phyloP scores from a whole-genome alignment of 176 grass and related monocot genomes.

The Triticum urartu region DNA sequence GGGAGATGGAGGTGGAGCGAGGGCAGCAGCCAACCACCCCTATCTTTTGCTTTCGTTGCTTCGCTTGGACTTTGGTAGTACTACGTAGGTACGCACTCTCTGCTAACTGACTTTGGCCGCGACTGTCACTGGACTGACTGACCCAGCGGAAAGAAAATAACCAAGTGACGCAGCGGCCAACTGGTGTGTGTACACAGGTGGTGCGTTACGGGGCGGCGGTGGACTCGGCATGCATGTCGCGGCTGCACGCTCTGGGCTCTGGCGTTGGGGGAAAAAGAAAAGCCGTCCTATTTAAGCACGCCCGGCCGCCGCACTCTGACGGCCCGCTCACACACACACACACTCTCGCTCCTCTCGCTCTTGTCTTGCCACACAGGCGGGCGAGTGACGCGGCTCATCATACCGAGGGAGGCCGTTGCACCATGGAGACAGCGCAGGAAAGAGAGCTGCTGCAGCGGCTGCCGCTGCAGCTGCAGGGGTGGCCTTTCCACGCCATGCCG shows the following conservation, averaged over 20 bases:
- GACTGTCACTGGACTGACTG: background rate
- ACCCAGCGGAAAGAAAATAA: background rate
- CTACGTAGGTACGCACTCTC: background rate
- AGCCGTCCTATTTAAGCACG: constrained; percentile 72
- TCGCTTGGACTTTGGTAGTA: constrained; percentile 60
- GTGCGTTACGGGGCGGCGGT: background rate
- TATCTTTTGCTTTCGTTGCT: constrained; percentile 75
- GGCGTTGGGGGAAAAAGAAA: constrained; percentile 23
- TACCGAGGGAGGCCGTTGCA: background rate
- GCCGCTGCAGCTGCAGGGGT: constrained; percentile 37
- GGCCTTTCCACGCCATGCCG: constrained; percentile 44
- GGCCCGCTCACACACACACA: background rate
- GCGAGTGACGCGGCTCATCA: background rate
- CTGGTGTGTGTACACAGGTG: background rate
- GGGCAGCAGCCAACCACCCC: constrained; percentile 31
- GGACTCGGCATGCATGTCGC: constrained; percentile 27
- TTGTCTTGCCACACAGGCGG: background rate
- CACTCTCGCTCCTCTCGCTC: background rate
- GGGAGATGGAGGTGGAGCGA: background rate
- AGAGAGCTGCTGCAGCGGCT: constrained; percentile 31
- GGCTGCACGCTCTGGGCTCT: constrained; percentile 8
- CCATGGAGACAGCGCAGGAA: constrained; percentile 45
- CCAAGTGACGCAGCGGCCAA: background rate
- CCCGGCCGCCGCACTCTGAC: background rate
- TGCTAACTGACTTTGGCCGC: constrained; percentile 42